Evolutionary conservation across 768 basidiomycete species (phyloP), one percentile per base, ranked within the genome.

Genomic region (Gloeopeniophorella convolvens): DNA sequence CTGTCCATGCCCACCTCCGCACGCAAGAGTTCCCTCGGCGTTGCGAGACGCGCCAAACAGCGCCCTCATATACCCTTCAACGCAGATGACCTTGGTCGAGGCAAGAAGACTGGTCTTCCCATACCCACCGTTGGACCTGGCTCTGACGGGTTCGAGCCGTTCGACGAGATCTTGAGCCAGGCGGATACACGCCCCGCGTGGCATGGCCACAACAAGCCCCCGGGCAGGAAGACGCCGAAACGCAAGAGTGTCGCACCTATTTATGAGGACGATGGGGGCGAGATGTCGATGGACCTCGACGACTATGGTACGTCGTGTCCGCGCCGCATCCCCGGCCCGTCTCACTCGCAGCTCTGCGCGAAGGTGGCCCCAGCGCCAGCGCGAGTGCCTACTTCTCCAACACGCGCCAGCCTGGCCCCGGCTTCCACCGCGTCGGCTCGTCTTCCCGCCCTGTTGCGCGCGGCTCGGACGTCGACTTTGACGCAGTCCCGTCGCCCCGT

Each of bases 131-230:
- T 89, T 48, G 79, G 83, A 54, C 80, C 79, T 57, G 79, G 78
- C 62, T 85, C 85, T 21, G 88, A 89, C 65, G 88, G 85, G 24
- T 89, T 89, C 62, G 87, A 90, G 63, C 83, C 80, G 0, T 89
- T 89, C 63, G 85, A 84, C 48, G 76, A 87, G 60, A 63, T 90
- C 45, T 74, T 89, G 39, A 73, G 75, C 43, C 83, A 85, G 59
- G 84, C 76, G 2, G 83, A 85, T 66, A 74, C 74, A 42, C 71
- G 78, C n/a, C 74, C 80, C 4, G 84, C 81, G 2, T 82, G 80
- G 16, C 70, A 68, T 36, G 71, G 76, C 16, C 78, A 78, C 59
- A 67, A 65, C 4, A 59, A 43, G 16, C 49, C 47, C 9, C 54
- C 31, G 15, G 48, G 50, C 40, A 42, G 54, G 21, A 72, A 68